Base-by-base conservation (phyloP, 345 rosid genomes). In the Lepidium africanum region DNA sequence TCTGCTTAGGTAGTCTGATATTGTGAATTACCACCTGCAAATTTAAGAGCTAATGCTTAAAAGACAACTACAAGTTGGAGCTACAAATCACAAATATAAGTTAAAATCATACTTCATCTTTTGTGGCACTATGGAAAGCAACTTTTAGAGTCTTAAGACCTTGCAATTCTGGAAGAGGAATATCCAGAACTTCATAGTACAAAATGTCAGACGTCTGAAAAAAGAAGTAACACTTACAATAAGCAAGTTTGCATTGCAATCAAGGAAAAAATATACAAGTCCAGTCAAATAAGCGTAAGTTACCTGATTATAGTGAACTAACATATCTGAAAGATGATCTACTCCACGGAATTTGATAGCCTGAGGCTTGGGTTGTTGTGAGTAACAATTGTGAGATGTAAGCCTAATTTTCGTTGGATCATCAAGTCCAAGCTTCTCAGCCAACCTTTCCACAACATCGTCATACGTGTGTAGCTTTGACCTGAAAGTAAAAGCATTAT, bases 341-440 rank as follows among this genome's bases (percentile, higher is more conserved):
- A 87, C 84, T 74, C 99, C 99, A 65, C 86, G 85, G 79, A 84
- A 91, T 78, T 87, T 91, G 35, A 94, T 84, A 14, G 97, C 90
- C 66, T 86, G 92, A 35, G 99, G 97, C 82, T 94, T 94, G 54
- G 99, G 97, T 79, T 89, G 97, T 81, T 89, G 99, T 64, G 99
- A 91, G 80, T 94, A 89, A 83, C 97, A 94, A 79, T 94, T 94
- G 80, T 94, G 99, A 80, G 99, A 80, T 36, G 97, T 94, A 48
- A 94, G 87, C 82, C 99, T 86, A 54, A 94, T 78, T 82, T 87
- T 91, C 42, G 93, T 82, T 56, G 97, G 86, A 79, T 94, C 96
- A 58, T 85, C 92, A 80, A 91, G 83, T 70, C 87, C 89, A 86
- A 91, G 81, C 75, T 85, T 86, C 37, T 65, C 74, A 77, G 99